These are phyloP conservation scores for Nelumbo lutea DNA, from an alignment of 164 flowering plant genomes.

Conservation along the genomic window DNA sequence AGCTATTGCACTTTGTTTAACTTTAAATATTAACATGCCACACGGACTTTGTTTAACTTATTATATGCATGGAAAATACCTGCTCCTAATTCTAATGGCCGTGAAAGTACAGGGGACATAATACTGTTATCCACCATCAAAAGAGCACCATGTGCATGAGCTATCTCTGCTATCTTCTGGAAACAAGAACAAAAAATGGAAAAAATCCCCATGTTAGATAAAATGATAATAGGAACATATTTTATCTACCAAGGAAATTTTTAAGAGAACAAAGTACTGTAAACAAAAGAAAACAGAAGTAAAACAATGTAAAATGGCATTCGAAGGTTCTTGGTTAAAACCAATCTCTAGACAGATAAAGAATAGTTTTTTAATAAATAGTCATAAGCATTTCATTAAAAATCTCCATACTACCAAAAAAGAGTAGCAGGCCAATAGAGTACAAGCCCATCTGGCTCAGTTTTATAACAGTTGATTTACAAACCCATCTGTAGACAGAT, in stretches of 20 bases:
- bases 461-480: too few relatives aligned
- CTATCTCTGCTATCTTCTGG: conserved; percentile 80
- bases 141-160: conserved; percentile 81
- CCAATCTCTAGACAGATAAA: too few relatives aligned
- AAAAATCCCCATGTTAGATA: not conserved
- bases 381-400: too few relatives aligned
- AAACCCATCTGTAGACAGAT: too few relatives aligned
- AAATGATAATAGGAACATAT: not conserved
- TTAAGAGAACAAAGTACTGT: not conserved
- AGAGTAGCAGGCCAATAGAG: too few relatives aligned
- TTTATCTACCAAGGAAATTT: too few relatives aligned
- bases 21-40: conserved; percentile 1
- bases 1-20: not conserved
- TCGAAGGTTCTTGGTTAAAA: too few relatives aligned
- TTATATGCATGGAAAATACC: conserved; percentile 32
- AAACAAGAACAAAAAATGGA: conserved; percentile 9
- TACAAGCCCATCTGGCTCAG: too few relatives aligned
- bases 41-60: not conserved
- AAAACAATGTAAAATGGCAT: not conserved
- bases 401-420: too few relatives aligned
- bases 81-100: conserved; percentile 93
- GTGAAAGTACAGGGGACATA: conserved; percentile 91
- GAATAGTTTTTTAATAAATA: too few relatives aligned
- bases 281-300: not conserved
- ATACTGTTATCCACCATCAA: conserved; percentile 95